Evolutionary conservation across 306 rosid genomes (phyloP).

Genomic region (Rosa rugosa): DNA sequence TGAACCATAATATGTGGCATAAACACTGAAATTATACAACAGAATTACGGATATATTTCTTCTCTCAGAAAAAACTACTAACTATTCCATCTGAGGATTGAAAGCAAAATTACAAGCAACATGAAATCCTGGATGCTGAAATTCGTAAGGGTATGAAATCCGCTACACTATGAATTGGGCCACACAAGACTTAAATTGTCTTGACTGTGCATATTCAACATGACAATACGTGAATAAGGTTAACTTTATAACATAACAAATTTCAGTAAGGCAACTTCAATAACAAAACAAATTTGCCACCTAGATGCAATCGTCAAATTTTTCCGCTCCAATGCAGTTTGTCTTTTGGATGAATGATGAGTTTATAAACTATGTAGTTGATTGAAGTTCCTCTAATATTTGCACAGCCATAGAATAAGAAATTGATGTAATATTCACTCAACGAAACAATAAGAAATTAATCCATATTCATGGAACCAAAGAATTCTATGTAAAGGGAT

Average conservation of each 20-base stretch:
- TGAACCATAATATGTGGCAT: constrained; percentile 13
- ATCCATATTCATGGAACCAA: background rate
- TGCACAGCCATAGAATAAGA: background rate
- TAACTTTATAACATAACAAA: background rate
- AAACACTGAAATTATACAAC: constrained; percentile 18
- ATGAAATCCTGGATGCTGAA: background rate
- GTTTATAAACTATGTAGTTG: background rate
- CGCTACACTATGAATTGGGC: background rate
- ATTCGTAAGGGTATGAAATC: background rate
- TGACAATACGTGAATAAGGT: background rate
- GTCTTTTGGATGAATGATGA: background rate
- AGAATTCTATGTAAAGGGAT: background rate
- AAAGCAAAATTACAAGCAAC: background rate
- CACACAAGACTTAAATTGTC: background rate
- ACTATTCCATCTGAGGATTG: background rate
- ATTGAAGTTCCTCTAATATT: background rate
- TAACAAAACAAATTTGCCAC: constrained; percentile 6
- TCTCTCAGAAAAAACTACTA: background rate
- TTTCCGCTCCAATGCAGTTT: background rate
- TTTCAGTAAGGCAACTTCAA: background rate
- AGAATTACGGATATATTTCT: background rate
- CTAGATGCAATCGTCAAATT: background rate
- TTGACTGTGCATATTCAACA: background rate
- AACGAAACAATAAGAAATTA: no score
- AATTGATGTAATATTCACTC: no score